phyloP scores from a whole-genome alignment of 139 green algal species.

The Spirogloea muscicola region DNA sequence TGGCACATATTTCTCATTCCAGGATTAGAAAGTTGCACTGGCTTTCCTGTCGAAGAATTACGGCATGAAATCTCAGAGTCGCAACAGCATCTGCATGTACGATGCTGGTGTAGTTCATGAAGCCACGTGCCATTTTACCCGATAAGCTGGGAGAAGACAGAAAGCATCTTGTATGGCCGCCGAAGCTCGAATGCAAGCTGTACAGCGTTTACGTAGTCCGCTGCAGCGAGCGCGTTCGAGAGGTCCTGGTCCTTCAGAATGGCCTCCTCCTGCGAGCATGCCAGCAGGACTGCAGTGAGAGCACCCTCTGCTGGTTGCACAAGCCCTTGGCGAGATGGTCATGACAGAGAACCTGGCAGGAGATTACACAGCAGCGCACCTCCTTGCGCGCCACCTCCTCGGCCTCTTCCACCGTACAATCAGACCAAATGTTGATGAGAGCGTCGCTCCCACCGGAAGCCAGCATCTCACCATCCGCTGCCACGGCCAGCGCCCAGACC shows the following conservation, averaged over 20 bases:
- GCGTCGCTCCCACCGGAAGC: slow-evolving; percentile 77
- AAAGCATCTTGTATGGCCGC: slow-evolving; percentile 72
- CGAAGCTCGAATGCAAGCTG: slow-evolving; percentile 76
- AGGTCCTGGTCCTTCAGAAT: slow-evolving; percentile 73
- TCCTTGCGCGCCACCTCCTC: slow-evolving; percentile 16
- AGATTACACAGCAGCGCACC: too few relatives aligned
- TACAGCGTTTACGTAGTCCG: slow-evolving; percentile 66
- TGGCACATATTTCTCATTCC: too few relatives aligned
- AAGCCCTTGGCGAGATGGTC: too few relatives aligned
- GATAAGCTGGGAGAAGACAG: slow-evolving; percentile 13
- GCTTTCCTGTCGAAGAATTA: too few relatives aligned
- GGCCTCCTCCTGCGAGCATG: slow-evolving; percentile 18
- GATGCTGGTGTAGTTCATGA: too few relatives aligned
- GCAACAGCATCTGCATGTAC: too few relatives aligned
- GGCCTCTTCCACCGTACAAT: slow-evolving; percentile 66
- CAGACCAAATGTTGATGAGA: slow-evolving; percentile 73
- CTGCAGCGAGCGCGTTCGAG: slow-evolving; percentile 71
- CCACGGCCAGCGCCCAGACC: slow-evolving; percentile 64
- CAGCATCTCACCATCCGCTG: slow-evolving; percentile 43
- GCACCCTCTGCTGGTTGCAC: too few relatives aligned
- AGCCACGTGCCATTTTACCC: too few relatives aligned
- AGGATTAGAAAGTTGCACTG: too few relatives aligned
- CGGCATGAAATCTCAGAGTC: too few relatives aligned
- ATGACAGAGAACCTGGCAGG: too few relatives aligned
- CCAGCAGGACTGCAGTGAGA: too few relatives aligned